Conservation (phyloP, 805 yeast species). For the Candida ortonii region DNA sequence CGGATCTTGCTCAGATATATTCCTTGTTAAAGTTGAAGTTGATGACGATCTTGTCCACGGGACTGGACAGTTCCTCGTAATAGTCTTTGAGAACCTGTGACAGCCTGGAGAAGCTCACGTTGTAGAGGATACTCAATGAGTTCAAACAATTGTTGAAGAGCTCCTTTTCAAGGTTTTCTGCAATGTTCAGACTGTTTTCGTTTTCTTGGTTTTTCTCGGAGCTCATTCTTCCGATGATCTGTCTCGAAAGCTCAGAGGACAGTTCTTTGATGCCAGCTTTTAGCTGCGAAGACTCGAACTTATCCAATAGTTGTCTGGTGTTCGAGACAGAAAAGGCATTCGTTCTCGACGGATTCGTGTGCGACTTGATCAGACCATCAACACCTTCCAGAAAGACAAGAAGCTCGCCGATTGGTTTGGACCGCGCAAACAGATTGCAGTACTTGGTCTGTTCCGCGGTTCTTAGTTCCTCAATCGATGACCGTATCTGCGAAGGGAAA, state of each 20-base stretch:
- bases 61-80: slow-evolving; percentile 38
- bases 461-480: slow-evolving; percentile 30
- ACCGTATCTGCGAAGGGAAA: slow-evolving; percentile 21
- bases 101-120: slow-evolving; percentile 51
- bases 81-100: slow-evolving; percentile 52
- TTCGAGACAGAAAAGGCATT: slow-evolving; percentile 62
- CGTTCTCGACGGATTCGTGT: slow-evolving; percentile 51
- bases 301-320: slow-evolving; percentile 52
- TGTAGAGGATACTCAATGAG: slow-evolving; percentile 61
- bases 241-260: slow-evolving; percentile 53
- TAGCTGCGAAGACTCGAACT: slow-evolving; percentile 60
- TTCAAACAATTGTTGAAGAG: slow-evolving; percentile 66
- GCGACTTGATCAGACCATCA: slow-evolving; percentile 45
- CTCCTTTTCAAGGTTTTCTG: slow-evolving; percentile 46
- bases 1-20: slow-evolving; percentile 8
- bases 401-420: slow-evolving; percentile 62
- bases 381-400: slow-evolving; percentile 63
- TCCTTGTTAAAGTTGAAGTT: slow-evolving; percentile 31
- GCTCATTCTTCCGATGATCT: slow-evolving; percentile 36
- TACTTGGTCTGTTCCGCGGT: slow-evolving; percentile 40
- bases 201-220: slow-evolving; percentile 21
- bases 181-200: slow-evolving; percentile 26
- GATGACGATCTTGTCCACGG: slow-evolving; percentile 32
- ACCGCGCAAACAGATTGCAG: slow-evolving; percentile 42
- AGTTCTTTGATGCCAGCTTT: slow-evolving; percentile 51